Conservation (phyloP, 2,329 filamentous ascomycete species). For the Paecilomyces variotii region DNA sequence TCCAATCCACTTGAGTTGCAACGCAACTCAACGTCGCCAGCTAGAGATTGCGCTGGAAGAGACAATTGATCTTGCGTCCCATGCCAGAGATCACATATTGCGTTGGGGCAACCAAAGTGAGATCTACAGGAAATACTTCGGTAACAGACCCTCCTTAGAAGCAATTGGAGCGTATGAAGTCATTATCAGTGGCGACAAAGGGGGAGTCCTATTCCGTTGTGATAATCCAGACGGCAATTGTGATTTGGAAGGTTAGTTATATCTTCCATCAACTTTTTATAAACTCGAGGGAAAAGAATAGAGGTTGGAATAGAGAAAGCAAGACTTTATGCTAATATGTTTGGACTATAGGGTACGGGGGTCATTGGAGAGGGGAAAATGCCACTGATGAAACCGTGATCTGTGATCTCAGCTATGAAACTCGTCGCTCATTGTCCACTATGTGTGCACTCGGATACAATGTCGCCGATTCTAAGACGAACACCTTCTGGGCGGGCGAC, state of each 20-base stretch:
- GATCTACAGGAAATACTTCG: constrained; percentile 60
- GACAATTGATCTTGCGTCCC: constrained; percentile 48
- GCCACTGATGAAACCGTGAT: constrained; percentile 62
- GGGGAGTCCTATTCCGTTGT: constrained; percentile 55
- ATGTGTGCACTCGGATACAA: constrained; percentile 58
- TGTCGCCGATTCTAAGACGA: constrained; percentile 48
- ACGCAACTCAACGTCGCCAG: constrained; percentile 51
- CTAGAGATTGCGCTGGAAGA: constrained; percentile 52
- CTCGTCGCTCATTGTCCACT: constrained; percentile 49
- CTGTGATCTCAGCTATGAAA: constrained; percentile 54
- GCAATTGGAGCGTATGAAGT: constrained; percentile 57
- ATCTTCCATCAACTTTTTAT: neutral
- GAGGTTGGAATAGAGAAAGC: neutral
- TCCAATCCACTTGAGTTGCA: constrained; percentile 59
- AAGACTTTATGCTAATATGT: too few relatives aligned
- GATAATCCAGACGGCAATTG: constrained; percentile 63
- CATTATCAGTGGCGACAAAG: constrained; percentile 51
- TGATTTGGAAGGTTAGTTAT: constrained; percentile 36
- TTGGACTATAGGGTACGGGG: constrained; percentile 48
- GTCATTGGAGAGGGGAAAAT: constrained; percentile 60
- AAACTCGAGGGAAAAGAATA: neutral
- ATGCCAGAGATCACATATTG: constrained; percentile 53
- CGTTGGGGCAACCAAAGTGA: constrained; percentile 47
- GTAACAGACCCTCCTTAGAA: constrained; percentile 48
- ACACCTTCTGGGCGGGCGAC: constrained; percentile 59